Evolutionary conservation across 306 rosid species (phyloP), one percentile per base, ranked within the genome.

Genomic region (Datisca glomerata): DNA sequence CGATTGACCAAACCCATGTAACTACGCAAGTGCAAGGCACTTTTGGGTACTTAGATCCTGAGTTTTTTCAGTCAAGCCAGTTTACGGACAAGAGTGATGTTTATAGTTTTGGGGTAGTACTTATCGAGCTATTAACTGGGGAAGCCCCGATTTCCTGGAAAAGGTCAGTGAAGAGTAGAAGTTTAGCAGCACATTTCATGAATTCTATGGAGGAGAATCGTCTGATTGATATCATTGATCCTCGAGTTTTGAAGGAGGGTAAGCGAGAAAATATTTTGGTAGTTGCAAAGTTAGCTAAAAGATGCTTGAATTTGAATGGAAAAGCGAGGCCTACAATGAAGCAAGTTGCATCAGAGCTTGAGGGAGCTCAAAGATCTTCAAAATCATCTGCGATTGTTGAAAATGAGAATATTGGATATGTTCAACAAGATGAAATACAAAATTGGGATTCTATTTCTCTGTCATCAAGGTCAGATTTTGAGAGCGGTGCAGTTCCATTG

Each of bases 1-100:
- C 77, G 0, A 12, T 39, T 18, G 81, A 75, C 45, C 67, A 52
- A 58, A 72, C 91, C 43, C 85, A 81, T 46, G 49, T 81, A 4
- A 81, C 80, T 14, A 73, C 81, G 25, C 46, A 24, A 23, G 72
- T 80, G 2, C 59, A 61, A 25, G 92, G 92, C 28, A 80, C 85
- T 42, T 66, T 72, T 5, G 92, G 85, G 9, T 80, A 80, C 60
- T 56, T 80, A 8, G 92, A 75, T 57, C 92, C 92, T 0, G 85
- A 64, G 52, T 80, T 68, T 52, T 75, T 75, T 13, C 78, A 59
- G 21, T 60, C 76, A 8, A 58, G 71, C 55, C 66, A 69, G 12
- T 73, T 67, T 45, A 67, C 86, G 1, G 77, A 76, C 12, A 80
- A 54, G 15, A 59, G 66, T 13, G 72, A 66, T 15, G 66, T 60